A percentile compares a stretch with the other conserved stretches of the same genome.
Evolutionary conservation across 768 basidiomycete species (phyloP).

Genomic region (Daedaleopsis nitida): DNA sequence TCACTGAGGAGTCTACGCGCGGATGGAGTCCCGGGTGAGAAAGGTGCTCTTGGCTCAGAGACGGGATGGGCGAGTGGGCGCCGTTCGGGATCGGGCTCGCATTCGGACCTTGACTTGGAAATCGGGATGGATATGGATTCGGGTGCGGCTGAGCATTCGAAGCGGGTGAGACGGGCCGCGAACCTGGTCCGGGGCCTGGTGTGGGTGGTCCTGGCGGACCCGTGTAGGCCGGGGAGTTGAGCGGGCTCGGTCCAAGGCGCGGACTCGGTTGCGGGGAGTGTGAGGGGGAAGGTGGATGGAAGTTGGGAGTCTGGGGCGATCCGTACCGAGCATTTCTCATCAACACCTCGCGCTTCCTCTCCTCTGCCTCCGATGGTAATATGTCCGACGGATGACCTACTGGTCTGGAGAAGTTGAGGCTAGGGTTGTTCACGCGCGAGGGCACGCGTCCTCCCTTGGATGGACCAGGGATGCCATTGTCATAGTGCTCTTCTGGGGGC

Average conservation of each 20-base stretch:
- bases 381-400: slow-evolving; percentile 42
- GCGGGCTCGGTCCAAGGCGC: slow-evolving; percentile 1
- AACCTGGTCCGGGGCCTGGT: neutral
- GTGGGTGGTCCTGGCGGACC: slow-evolving; percentile 1
- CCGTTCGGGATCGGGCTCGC: neutral
- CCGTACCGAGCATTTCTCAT: slow-evolving; percentile 54
- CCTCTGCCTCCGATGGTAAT: slow-evolving; percentile 31
- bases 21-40: neutral
- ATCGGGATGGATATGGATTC: slow-evolving; percentile 2
- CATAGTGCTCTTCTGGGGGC: neutral
- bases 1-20: slow-evolving; percentile 29
- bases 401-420: slow-evolving; percentile 67
- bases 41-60: neutral
- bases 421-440: slow-evolving; percentile 42
- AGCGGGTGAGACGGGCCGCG: slow-evolving; percentile 11
- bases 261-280: slow-evolving; percentile 4
- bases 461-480: slow-evolving; percentile 17
- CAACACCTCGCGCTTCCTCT: slow-evolving; percentile 47
- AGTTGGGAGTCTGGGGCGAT: neutral
- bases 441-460: slow-evolving; percentile 39
- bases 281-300: slow-evolving; percentile 25
- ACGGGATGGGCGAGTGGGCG: neutral
- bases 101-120: neutral
- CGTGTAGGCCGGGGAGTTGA: slow-evolving; percentile 1
- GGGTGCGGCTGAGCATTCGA: slow-evolving; percentile 1